Evolutionary conservation across 225 moss, liverwort and hornwort species (phyloP).

Genomic region (Asterella californica): DNA sequence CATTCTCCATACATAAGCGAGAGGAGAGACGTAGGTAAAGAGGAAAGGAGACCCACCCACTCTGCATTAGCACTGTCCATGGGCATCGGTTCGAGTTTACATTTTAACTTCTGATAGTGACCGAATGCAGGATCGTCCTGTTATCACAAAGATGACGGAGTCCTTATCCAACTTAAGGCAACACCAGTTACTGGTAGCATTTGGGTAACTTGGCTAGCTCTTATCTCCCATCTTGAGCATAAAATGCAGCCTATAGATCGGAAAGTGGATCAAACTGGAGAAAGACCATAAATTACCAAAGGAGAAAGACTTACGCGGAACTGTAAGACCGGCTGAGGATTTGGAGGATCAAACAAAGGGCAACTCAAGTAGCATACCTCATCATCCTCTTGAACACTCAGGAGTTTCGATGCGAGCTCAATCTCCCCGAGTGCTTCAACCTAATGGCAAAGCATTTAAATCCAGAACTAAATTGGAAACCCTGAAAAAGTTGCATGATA

Average conservation of each 20-base stretch:
- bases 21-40: background rate
- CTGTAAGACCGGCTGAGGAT: background rate
- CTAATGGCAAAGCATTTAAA: slow-evolving; percentile 29
- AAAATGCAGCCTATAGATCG: too few relatives aligned
- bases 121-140: slow-evolving; percentile 60
- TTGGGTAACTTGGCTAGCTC: too few relatives aligned
- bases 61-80: slow-evolving; percentile 49
- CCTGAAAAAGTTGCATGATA: background rate
- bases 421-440: slow-evolving; percentile 98
- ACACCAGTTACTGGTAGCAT: too few relatives aligned
- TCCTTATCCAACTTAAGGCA: too few relatives aligned
- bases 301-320: background rate
- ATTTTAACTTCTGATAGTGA: slow-evolving; percentile 70
- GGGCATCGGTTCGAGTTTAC: slow-evolving; percentile 68
- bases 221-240: too few relatives aligned
- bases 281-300: too few relatives aligned
- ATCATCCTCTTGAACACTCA: slow-evolving; percentile 37
- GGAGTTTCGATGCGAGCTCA: slow-evolving; percentile 85
- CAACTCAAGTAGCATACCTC: slow-evolving; percentile 44
- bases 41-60: slow-evolving; percentile 44
- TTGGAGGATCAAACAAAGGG: background rate
- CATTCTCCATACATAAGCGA: background rate
- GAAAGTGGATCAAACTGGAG: too few relatives aligned
- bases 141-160: background rate
- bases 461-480: background rate